Base-by-base conservation (phyloP, 73 alveolate species). In the Paramecium octaurelia region DNA sequence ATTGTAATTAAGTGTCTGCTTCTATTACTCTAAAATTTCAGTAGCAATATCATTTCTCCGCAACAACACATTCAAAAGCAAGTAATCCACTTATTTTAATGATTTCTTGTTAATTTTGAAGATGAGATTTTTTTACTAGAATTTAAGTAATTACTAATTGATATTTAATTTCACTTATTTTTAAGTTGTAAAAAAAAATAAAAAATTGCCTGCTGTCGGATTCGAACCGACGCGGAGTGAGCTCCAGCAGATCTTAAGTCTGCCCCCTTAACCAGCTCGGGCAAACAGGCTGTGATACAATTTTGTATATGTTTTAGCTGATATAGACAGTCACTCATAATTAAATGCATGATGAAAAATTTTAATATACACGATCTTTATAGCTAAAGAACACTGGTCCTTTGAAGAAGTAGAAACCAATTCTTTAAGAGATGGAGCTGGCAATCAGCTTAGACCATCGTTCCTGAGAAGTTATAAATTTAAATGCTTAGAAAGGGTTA, bases 211-310 rank as follows among this genome's bases (percentile, higher is more conserved):
- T 69, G 59, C 97, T 95, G 98, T 95, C 97, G 93, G 97, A 96
- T 92, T 95, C 97, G 98, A 95, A 95, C 97, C 93, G 97, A 95
- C 98, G 97, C 98, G 98, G 95, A 92, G 96, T 88, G 70, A n/a
- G 92, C 93, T 92, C 96, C 98, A 96, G 98, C 96, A 96, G 98
- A 96, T 95, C 97, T 95, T 96, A 96, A 95, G 97, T 96, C 98
- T 94, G 96, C 97, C 98, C 97, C 98, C 98, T 96, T 95, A 96
- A 92, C 96, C 98, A 96, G 93, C 98, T 96, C 98, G 97, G 98
- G 97, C 98, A 96, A 96, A 95, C 88, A 70, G 93, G 96, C 97
- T 92, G 24, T 92, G 91, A 44, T 80, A 31, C 21, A 43, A 80
- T 6, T 80, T 73, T 20, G 40, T 5, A 73, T 73, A 36, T 18